phyloP scores from a whole-genome alignment of 1,139 yeast species.

The Blastobotrys capitulatus region DNA sequence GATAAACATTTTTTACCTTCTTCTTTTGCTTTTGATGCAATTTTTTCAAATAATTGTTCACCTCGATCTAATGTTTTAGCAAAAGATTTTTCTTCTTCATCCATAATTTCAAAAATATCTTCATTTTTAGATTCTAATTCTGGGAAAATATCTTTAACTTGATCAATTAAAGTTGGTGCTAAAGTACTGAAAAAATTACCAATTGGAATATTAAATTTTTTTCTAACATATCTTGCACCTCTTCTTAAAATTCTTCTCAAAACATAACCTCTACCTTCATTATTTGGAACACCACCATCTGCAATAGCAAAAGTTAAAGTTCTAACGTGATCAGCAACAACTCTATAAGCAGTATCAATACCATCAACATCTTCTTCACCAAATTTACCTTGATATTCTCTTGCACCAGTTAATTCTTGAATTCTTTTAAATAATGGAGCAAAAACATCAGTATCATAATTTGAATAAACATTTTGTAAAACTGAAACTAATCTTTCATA shows the following conservation, averaged over 20 bases:
- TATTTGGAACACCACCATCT: slow-evolving; percentile 99
- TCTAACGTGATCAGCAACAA: slow-evolving; percentile 96
- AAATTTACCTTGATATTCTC: slow-evolving; percentile 87
- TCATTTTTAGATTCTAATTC: slow-evolving; percentile 69
- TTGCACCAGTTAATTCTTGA: slow-evolving; percentile 87
- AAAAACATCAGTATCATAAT: slow-evolving; percentile 97
- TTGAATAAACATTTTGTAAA: slow-evolving; percentile 82
- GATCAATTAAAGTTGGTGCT: slow-evolving; percentile 89
- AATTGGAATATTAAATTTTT: slow-evolving; percentile 91
- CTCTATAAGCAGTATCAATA: slow-evolving; percentile 96
- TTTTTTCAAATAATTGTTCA: slow-evolving; percentile 90
- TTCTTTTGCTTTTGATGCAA: slow-evolving; percentile 76
- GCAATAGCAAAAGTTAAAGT: slow-evolving; percentile 93
- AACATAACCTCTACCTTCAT: slow-evolving; percentile 98
- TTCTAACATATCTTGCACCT: slow-evolving; percentile 95
- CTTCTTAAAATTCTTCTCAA: slow-evolving; percentile 94
- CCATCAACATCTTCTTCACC: slow-evolving; percentile 92
- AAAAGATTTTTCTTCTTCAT: slow-evolving; percentile 93
- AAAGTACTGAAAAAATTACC: slow-evolving; percentile 89
- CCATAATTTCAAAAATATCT: slow-evolving; percentile 80
- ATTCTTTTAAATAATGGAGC: slow-evolving; percentile 78
- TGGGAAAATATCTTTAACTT: slow-evolving; percentile 85
- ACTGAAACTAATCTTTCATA: slow-evolving; percentile 95
- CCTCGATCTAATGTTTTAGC: slow-evolving; percentile 97
- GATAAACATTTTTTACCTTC: slow-evolving; percentile 70